Percentiles rank a stretch among this genome's conserved stretches.
phyloP scores from a whole-genome alignment of 352 stramenopile species.

The Globisporangium canariense region DNA sequence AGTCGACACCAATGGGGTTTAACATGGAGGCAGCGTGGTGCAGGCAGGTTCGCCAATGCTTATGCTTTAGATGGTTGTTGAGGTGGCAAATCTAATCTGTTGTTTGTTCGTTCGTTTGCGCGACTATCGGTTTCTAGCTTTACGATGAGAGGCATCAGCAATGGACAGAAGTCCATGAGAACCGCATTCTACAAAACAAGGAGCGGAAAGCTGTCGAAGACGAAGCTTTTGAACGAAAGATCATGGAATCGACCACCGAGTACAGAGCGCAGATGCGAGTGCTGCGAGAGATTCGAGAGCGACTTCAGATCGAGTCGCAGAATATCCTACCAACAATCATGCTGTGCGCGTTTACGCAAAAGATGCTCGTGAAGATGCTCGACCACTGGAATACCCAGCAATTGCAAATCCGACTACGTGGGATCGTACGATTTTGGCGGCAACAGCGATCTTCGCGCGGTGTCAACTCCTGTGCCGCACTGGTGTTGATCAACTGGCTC shows the following conservation, averaged over 20 bases:
- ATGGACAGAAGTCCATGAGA: slow-evolving; percentile 39
- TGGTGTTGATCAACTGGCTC: slow-evolving; percentile 57
- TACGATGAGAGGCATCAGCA: slow-evolving; percentile 37
- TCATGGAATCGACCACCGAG: slow-evolving; percentile 43
- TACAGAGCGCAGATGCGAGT: slow-evolving; percentile 43
- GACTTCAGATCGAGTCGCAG: slow-evolving; percentile 32
- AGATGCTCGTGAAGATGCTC: slow-evolving; percentile 29
- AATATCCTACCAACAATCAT: slow-evolving; percentile 45
- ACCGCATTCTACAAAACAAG: slow-evolving; percentile 25
- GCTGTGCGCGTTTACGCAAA: slow-evolving; percentile 43
- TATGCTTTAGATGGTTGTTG: background rate
- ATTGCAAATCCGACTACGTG: slow-evolving; percentile 33
- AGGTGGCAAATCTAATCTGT: background rate
- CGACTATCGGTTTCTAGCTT: slow-evolving; percentile 21
- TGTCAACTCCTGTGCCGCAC: slow-evolving; percentile 28
- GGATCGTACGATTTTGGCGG: slow-evolving; percentile 44
- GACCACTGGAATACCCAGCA: slow-evolving; percentile 35
- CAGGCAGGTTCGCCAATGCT: slow-evolving; percentile 27
- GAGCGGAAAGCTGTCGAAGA: slow-evolving; percentile 43
- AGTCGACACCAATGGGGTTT: slow-evolving; percentile 45
- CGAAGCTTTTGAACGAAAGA: slow-evolving; percentile 39
- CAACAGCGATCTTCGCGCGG: slow-evolving; percentile 32
- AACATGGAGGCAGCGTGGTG: slow-evolving; percentile 61
- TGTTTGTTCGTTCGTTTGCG: background rate
- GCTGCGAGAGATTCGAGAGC: slow-evolving; percentile 31